Evolutionary conservation across 139 green algal genomes (phyloP).

Genomic region (Chlorella sorokiniana): DNA sequence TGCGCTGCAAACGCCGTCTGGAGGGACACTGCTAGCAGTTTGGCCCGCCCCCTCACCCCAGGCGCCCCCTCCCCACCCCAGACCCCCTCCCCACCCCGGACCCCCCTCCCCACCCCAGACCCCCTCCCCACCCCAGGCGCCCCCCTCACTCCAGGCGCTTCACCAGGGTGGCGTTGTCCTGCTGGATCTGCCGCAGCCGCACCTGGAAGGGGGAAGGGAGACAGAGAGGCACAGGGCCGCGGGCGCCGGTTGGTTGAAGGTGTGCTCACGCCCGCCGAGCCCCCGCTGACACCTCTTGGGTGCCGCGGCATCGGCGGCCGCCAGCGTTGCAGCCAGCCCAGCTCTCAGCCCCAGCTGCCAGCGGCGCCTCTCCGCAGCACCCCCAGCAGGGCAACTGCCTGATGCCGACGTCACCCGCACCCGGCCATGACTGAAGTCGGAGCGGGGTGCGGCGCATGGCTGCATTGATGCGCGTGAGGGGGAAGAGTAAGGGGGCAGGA

Average conservation of each 20-base stretch:
- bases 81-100: too few relatives aligned
- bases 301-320: too few relatives aligned
- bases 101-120: neutral
- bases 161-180: conserved; percentile 6
- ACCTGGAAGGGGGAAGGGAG: conserved; percentile 8
- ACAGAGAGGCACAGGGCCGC: neutral
- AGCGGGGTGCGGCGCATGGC: neutral
- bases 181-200: conserved; percentile 28
- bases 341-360: too few relatives aligned
- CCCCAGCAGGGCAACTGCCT: too few relatives aligned
- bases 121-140: neutral
- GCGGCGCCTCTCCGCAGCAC: too few relatives aligned
- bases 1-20: too few relatives aligned
- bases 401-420: too few relatives aligned
- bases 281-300: too few relatives aligned
- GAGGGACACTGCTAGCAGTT: too few relatives aligned
- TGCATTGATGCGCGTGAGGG: neutral
- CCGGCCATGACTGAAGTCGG: neutral
- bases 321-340: too few relatives aligned
- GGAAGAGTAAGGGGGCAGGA: too few relatives aligned
- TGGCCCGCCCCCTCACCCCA: neutral
- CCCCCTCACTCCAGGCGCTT: conserved; percentile 5
- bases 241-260: neutral
- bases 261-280: neutral
- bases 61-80: neutral